These are phyloP conservation scores for Amphibolis antarctica DNA, from an alignment of 106 monocot species.

Conservation along the genomic window DNA sequence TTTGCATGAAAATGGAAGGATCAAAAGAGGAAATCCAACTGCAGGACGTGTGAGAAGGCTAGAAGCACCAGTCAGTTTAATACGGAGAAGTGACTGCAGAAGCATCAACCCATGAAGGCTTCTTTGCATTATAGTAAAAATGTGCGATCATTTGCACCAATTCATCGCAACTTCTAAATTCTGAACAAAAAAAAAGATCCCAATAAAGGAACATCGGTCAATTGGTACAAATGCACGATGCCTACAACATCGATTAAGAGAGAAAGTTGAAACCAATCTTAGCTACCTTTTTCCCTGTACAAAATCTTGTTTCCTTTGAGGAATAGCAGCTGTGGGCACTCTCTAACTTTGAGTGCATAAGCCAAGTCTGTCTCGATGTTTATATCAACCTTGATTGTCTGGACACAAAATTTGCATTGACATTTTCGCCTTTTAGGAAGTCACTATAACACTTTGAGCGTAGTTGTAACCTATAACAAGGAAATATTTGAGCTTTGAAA, in stretches of 20 bases:
- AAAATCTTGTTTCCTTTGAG: slow-evolving; percentile 55
- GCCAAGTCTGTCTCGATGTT: slow-evolving; percentile 74
- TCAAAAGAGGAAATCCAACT: too few species aligned
- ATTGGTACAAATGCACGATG: neutral
- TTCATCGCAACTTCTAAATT: slow-evolving; percentile 49
- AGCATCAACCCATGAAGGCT: slow-evolving; percentile 51
- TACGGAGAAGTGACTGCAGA: slow-evolving; percentile 24
- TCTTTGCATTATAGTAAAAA: slow-evolving; percentile 77
- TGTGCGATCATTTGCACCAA: slow-evolving; percentile 72
- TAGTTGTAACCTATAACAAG: neutral
- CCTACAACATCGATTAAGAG: neutral
- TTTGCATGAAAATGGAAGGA: too few species aligned
- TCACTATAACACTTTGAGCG: neutral
- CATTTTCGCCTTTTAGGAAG: neutral
- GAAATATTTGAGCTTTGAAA: neutral
- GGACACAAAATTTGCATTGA: neutral
- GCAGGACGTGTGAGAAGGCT: too few species aligned
- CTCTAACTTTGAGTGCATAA: slow-evolving; percentile 58
- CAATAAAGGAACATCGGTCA: neutral
- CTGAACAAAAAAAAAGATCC: slow-evolving; percentile 17
- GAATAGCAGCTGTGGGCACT: slow-evolving; percentile 61
- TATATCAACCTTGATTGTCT: slow-evolving; percentile 73
- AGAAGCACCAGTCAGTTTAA: slow-evolving; percentile 2
- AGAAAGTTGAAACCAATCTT: neutral
- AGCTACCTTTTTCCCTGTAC: slow-evolving; percentile 61